Base-by-base conservation (phyloP, 2,329 filamentous ascomycete genomes). In the Coniochaeta hoffmannii region DNA sequence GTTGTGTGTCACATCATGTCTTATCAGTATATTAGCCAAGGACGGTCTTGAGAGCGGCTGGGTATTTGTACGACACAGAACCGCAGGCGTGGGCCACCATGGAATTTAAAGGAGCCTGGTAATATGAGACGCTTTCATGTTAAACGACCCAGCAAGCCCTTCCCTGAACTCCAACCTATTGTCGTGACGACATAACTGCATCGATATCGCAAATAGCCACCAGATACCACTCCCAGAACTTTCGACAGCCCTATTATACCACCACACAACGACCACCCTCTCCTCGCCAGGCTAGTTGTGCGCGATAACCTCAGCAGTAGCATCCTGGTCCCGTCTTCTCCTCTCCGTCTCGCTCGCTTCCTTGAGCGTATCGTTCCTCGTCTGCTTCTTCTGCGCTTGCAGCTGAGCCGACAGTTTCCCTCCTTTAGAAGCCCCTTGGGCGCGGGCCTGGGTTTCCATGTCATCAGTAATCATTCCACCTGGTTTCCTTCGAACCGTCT, bases 351-450 rank as follows among this genome's bases (percentile, higher is more conserved):
- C 41, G 22, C 41, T 46, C 4, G 77, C 81, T 60, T 88, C 80
- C 59, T 85, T 83, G 51, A 96, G 73, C 1, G 84, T 85, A 57
- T 87, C 83, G 30, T 73, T 77, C 54, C 84, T 79, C 9, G 87
- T 90, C 73, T 89, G 83, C 63, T 82, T 85, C 73, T 88, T 89
- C 72, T 96, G 88, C 34, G 85, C 85, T 55, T 86, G 81, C 14
- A 96, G 76, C 66, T 91, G 85, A 31, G 77, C 73, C 32, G 81
- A 80, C 12, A 95, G 76, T 66, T 90, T 92, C 15, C 89, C 85
- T 63, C 83, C 50, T 83, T 50, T 73, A 73, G 70, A 75, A 83
- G 57, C 62, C 57, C 4, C 70, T 73, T 50, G 77, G 68, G 32
- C 57, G 56, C 38, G 41, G 52, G 53, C 58, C 53, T 56, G 52